phyloP scores from a whole-genome alignment of 768 basidiomycete genomes.

The Pisolithus albus region DNA sequence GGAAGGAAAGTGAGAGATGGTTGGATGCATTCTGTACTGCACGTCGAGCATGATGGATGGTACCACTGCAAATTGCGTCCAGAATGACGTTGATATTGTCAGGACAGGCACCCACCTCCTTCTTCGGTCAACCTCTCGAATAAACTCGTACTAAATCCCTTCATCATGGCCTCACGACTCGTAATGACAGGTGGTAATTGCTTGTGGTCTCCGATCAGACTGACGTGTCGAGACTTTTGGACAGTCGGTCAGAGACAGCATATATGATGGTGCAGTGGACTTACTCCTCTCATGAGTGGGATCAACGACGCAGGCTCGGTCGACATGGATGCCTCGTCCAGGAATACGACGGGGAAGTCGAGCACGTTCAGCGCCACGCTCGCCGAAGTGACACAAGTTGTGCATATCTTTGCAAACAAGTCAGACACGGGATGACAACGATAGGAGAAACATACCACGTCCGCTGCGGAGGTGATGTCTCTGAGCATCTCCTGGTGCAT shows the following conservation, averaged over 20 bases:
- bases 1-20: constrained; percentile 82
- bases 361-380: constrained; percentile 55
- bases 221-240: constrained; percentile 65
- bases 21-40: constrained; percentile 96
- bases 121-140: constrained; percentile 89
- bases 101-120: constrained; percentile 45
- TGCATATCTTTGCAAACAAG: constrained; percentile 56
- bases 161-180: constrained; percentile 64
- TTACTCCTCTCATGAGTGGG: constrained; percentile 89
- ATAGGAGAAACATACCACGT: constrained; percentile 53
- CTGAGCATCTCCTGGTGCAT: constrained; percentile 57
- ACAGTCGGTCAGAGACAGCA: constrained; percentile 8
- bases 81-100: background rate
- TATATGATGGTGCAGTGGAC: constrained; percentile 27
- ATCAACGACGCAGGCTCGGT: constrained; percentile 90
- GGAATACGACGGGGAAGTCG: constrained; percentile 89
- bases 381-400: constrained; percentile 80
- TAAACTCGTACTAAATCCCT: constrained; percentile 72
- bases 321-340: constrained; percentile 96
- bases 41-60: constrained; percentile 87
- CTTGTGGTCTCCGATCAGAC: constrained; percentile 96
- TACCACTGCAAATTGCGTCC: constrained; percentile 41
- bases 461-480: constrained; percentile 56
- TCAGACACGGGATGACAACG: constrained; percentile 1
- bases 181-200: constrained; percentile 87